Base-by-base conservation (phyloP, 1,139 yeast genomes). In the Hyphopichia buzzinii region DNA sequence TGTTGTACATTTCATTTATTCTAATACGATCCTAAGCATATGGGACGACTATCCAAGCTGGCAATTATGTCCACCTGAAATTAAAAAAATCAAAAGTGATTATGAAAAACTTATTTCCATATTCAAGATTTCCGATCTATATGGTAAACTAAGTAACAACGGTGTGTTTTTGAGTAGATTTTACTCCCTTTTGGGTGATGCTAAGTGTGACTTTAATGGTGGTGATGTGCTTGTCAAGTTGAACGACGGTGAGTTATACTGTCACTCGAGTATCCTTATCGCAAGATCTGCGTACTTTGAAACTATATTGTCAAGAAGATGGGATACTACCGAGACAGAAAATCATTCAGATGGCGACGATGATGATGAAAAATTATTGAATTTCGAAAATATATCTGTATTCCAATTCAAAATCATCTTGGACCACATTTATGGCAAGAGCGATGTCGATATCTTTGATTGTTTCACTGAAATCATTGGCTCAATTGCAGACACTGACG, bases 231-330 rank as follows among this genome's bases (percentile, higher is more conserved):
- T 40, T 2, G 43, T 67, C 2, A 42, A 36, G 3, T 52, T 82
- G 23, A 44, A 57, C 2, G 81, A 78, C 46, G 78, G 72, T 4
- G 56, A 54, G 11, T 24, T 62, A 2, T 42, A 39, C 4, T 71
- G 78, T 4, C 79, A 79, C 47, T 73, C 83, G 4, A 65, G 67
- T 24, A 57, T 86, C 6, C 54, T 88, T 17, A 52, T 66, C 4
- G 57, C 77, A 0, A 61, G 95, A 39, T 76, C 82, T 30, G 80
- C 79, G 0, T 85, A 72, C 50, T 86, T 87, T 54, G 81, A 77
- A 41, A 73, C 84, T 0, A 45, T 77, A 2, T 66, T 83, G 25
- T 74, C 84, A 0, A 55, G 60, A 2, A 57, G 81, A 39, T 84
- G 94, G 94, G 56, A 50, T 5, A 52, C 48, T 8, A 24, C 16